These are phyloP conservation scores for Hymenoscyphus fraxineus DNA, from an alignment of 2,329 filamentous ascomycete species.

Conservation along the genomic window DNA sequence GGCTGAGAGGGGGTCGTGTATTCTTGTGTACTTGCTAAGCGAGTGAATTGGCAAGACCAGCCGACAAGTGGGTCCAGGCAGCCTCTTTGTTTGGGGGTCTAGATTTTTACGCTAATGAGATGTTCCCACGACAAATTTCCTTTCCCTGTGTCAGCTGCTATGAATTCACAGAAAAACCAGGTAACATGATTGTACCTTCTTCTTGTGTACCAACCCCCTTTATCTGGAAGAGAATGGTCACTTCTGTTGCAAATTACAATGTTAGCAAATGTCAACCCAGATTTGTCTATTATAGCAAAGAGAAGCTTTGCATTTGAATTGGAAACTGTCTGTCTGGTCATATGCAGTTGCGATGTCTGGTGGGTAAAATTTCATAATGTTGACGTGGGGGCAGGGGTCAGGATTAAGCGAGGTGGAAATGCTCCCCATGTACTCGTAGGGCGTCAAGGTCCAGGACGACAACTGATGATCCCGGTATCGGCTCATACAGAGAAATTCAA, in stretches of 20 bases:
- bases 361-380: not conserved
- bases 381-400: not conserved
- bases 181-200: not conserved
- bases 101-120: not conserved
- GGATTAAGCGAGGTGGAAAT: not conserved
- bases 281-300: too few relatives aligned
- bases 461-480: too few relatives aligned
- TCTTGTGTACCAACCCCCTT: slow-evolving; percentile 2
- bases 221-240: not conserved
- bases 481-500: not conserved
- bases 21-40: not conserved
- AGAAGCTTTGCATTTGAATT: not conserved
- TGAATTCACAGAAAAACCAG: not conserved
- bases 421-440: not conserved
- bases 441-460: not conserved
- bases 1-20: not conserved
- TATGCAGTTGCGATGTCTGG: not conserved
- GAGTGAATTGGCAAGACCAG: not conserved
- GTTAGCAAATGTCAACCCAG: not conserved
- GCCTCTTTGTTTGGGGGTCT: not conserved
- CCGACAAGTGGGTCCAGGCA: not conserved
- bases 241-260: not conserved
- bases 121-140: not conserved
- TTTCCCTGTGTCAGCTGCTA: not conserved
- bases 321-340: not conserved